Evolutionary conservation across 164 flowering plant species (phyloP), one percentile per base, ranked within the genome.

Genomic region (Pachysandra terminalis): DNA sequence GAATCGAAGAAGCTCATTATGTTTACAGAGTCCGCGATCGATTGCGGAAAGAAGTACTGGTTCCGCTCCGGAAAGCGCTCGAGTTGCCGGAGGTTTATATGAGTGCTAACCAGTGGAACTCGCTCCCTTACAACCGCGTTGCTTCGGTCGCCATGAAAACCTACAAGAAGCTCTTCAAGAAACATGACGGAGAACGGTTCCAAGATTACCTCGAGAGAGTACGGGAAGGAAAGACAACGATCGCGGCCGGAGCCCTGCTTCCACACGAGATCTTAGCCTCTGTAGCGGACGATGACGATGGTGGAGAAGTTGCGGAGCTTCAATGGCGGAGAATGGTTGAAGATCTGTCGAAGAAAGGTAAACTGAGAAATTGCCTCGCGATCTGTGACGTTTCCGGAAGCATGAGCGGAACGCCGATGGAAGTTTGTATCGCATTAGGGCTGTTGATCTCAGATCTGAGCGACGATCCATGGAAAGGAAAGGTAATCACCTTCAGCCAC

Each of bases 231-330:
- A 60, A 77, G 61, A 79, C 82, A 9, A 85, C 67, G 74, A 83
- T 85, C 19, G 83, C 87, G 0, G 83, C 89, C 0, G 87, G 89
- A 15, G 89, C 84, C 19, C 62, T 83, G 68, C 85, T 83, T 32
- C 84, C 89, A 0, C 85, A 85, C 58, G 81, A 82, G 80, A 79
- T 85, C 19, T 21, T 85, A 8, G 68, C 41, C 9, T 68, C 78
- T 0, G 23, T 76, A n/a, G n/a, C n/a, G 26, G 9, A 65, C 10
- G 66, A 73, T 5, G 60, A 14, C 0, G 78, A 67, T 14, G 75
- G 51, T 2, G 61, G 64, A 5, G 32, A 72, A 63, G 86, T 82
- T 35, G 83, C 81, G 1, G 88, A 82, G 76, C 73, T 82, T 40
- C 87, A 84, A 57, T 84, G 88, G 88, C 35, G 52, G 64, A 68